These are phyloP conservation scores for Stachybotrys chlorohalonatus DNA, from an alignment of 2,329 filamentous ascomycete species.

Conservation along the genomic window DNA sequence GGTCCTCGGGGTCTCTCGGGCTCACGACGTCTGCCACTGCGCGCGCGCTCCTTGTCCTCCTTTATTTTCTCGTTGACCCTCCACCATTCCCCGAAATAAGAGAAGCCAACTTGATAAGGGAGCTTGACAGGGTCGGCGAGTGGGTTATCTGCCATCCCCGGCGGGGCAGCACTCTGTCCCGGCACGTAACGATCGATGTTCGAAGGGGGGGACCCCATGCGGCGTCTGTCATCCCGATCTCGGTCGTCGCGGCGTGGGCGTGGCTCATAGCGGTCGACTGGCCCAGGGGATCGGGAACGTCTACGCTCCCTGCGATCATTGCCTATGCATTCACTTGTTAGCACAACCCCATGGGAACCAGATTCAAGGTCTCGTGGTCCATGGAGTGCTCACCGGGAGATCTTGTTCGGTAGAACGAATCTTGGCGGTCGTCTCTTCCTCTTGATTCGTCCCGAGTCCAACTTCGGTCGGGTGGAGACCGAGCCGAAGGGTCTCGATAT, in stretches of 20 bases:
- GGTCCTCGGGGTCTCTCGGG: slow-evolving; percentile 54
- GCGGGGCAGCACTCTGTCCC: slow-evolving; percentile 50
- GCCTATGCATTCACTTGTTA: slow-evolving; percentile 23
- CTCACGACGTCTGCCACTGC: slow-evolving; percentile 60
- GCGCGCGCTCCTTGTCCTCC: slow-evolving; percentile 65
- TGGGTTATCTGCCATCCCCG: slow-evolving; percentile 48
- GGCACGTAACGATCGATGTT: slow-evolving; percentile 83
- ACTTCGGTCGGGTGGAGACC: slow-evolving; percentile 43
- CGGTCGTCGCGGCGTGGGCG: slow-evolving; percentile 59
- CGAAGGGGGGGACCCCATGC: slow-evolving; percentile 51
- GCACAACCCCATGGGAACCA: no score
- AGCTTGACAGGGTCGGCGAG: slow-evolving; percentile 63
- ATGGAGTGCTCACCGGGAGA: slow-evolving; percentile 55
- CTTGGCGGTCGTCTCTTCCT: slow-evolving; percentile 42
- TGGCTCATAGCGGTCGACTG: slow-evolving; percentile 71
- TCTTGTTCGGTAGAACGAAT: slow-evolving; percentile 56
- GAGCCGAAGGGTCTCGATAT: slow-evolving; percentile 41
- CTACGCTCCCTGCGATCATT: slow-evolving; percentile 53
- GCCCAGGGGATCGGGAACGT: slow-evolving; percentile 59
- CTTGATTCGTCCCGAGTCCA: slow-evolving; percentile 47
- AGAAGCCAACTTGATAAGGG: slow-evolving; percentile 75
- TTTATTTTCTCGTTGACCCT: slow-evolving; percentile 73
- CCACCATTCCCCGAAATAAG: slow-evolving; percentile 84
- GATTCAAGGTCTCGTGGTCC: no score
- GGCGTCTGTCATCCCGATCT: slow-evolving; percentile 53